Conservation (phyloP, 108 stramenopile genomes). For the Conticribra guillardii region DNA sequence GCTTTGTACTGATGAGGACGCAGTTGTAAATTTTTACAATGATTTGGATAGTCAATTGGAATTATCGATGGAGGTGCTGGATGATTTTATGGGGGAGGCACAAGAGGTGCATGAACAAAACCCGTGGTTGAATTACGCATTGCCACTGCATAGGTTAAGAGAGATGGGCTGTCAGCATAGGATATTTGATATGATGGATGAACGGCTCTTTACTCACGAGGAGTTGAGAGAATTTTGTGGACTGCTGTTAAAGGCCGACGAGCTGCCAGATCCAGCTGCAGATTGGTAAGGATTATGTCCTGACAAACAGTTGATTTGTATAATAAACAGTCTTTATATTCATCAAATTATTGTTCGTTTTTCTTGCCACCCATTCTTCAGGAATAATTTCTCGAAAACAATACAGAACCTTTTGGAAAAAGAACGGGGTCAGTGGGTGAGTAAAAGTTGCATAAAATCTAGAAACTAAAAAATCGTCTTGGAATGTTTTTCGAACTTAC, state of each 20-base stretch:
- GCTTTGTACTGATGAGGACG: conserved; percentile 75
- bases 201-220: conserved; percentile 60
- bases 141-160: conserved; percentile 82
- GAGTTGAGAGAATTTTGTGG: conserved; percentile 76
- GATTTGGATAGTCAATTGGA: conserved; percentile 80
- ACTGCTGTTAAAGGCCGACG: conserved; percentile 70
- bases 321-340: not conserved
- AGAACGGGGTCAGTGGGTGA: conserved; percentile 61
- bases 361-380: not conserved
- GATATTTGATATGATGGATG: conserved; percentile 88
- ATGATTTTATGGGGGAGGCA: conserved; percentile 87
- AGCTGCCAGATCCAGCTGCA: conserved; percentile 70
- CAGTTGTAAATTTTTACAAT: conserved; percentile 85
- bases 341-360: not conserved
- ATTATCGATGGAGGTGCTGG: conserved; percentile 84
- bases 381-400: conserved; percentile 52
- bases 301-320: not conserved
- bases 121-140: conserved; percentile 90
- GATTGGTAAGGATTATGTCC: conserved; percentile 55
- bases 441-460: not conserved
- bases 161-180: conserved; percentile 88
- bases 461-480: no score
- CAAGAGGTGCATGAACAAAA: conserved; percentile 82
- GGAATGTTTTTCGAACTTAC: not conserved
- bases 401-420: conserved; percentile 37